Conservation (phyloP, 108 stramenopile species). For the Skeletonema marinoi region DNA sequence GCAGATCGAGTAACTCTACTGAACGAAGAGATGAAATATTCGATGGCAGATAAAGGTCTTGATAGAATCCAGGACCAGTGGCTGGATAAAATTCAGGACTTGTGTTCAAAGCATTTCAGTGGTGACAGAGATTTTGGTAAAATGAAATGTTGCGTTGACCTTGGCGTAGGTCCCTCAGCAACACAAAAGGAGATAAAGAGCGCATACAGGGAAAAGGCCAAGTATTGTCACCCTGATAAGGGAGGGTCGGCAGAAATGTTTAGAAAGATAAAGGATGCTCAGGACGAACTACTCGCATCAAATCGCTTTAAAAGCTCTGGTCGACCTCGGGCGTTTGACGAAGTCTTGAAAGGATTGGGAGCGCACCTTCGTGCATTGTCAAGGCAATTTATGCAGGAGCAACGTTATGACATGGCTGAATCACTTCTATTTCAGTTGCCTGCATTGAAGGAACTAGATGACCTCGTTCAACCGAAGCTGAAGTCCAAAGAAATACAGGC, state of each 20-base stretch:
- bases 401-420: conserved; percentile 51
- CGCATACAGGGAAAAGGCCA: conserved; percentile 44
- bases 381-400: conserved; percentile 41
- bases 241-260: conserved; percentile 23
- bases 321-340: conserved; percentile 46
- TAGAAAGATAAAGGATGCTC: conserved; percentile 46
- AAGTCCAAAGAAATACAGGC: conserved; percentile 22
- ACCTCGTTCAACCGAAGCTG: conserved; percentile 54
- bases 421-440: conserved; percentile 38
- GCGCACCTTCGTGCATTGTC: conserved; percentile 21
- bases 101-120: conserved; percentile 48
- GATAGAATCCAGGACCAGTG: conserved; percentile 24
- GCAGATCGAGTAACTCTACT: conserved; percentile 51
- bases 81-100: conserved; percentile 32
- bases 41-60: neutral
- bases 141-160: conserved; percentile 47
- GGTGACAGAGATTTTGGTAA: conserved; percentile 49
- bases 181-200: conserved; percentile 43
- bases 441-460: conserved; percentile 35
- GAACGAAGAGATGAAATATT: conserved; percentile 34
- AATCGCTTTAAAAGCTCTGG: neutral
- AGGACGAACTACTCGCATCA: conserved; percentile 30
- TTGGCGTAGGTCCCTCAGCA: conserved; percentile 54
- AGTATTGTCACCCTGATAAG: conserved; percentile 48
- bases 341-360: conserved; percentile 25